phyloP scores from a whole-genome alignment of 257 asterid species.

The Dorcoceras hygrometricum region DNA sequence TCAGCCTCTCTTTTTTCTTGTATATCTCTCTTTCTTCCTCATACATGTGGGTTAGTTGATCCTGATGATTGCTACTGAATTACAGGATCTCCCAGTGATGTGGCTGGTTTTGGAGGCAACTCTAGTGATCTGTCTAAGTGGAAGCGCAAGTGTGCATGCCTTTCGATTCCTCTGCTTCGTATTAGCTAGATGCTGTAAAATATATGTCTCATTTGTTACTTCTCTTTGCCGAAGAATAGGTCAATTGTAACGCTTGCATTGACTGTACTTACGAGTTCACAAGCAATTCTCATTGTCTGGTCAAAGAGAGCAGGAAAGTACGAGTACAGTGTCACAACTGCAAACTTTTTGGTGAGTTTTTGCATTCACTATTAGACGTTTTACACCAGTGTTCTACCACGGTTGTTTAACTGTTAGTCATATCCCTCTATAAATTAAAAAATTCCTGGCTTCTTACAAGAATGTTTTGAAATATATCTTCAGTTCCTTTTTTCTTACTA shows the following conservation, averaged over 20 bases:
- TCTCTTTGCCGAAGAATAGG: constrained; percentile 39
- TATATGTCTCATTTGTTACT: constrained; percentile 10
- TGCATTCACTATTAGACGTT: constrained; percentile 17
- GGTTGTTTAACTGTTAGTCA: constrained; percentile 3
- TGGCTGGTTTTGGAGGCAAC: constrained; percentile 40
- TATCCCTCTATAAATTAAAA: not conserved
- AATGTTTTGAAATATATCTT: constrained; percentile 27
- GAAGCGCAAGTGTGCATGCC: constrained; percentile 72
- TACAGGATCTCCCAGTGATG: constrained; percentile 45
- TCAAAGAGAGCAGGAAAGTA: constrained; percentile 98
- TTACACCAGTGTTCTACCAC: constrained; percentile 10
- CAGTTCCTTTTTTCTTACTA: constrained; percentile 31
- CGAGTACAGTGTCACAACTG: constrained; percentile 97
- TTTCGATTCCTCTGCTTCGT: constrained; percentile 15
- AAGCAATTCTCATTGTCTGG: constrained; percentile 98
- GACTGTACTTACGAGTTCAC: constrained; percentile 96
- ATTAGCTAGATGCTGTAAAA: constrained; percentile 9
- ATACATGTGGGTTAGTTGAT: constrained; percentile 9
- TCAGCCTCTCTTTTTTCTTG: constrained; percentile 2
- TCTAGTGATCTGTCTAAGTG: constrained; percentile 61
- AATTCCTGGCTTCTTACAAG: constrained; percentile 12
- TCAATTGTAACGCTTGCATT: constrained; percentile 74
- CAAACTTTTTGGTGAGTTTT: constrained; percentile 89
- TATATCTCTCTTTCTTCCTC: not conserved
- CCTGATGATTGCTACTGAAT: constrained; percentile 21